Percentiles rank a stretch among this genome's conserved stretches.
phyloP scores from a whole-genome alignment of 2,329 filamentous ascomycete species.

The Bipolaris gigantea region DNA sequence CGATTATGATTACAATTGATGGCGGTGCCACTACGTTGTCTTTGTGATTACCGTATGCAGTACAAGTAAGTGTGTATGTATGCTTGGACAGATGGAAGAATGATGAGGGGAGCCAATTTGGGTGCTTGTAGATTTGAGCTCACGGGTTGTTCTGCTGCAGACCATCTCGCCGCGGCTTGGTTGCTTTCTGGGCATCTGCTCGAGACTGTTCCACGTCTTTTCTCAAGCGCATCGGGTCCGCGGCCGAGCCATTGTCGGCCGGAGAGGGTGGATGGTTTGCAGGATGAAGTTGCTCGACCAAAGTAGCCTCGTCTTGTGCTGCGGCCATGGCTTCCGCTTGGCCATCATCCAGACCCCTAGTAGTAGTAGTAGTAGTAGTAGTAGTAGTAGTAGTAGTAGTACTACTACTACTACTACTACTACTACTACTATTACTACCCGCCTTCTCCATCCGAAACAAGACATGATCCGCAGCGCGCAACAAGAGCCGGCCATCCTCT shows the following conservation, averaged over 20 bases:
- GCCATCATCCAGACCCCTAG: background rate
- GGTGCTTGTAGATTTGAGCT: background rate
- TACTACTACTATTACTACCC: no score
- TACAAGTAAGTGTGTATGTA: background rate
- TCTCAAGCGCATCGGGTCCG: background rate
- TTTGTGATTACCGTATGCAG: background rate
- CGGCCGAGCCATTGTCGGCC: background rate
- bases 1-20: constrained; percentile 5
- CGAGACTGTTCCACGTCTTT: constrained; percentile 2
- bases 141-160: constrained; percentile 1
- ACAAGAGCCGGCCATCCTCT: constrained; percentile 25
- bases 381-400: no score
- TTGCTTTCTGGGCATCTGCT: background rate
- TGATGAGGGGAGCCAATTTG: no score
- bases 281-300: background rate
- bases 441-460: constrained; percentile 17
- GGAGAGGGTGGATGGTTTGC: background rate
- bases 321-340: background rate
- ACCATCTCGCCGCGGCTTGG: background rate
- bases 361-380: no score
- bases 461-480: constrained; percentile 23
- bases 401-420: no score
- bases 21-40: background rate
- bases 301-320: background rate
- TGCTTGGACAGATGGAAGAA: background rate